Conservation (phyloP, 768 basidiomycete species). For the Macrolepiota albuminosa region DNA sequence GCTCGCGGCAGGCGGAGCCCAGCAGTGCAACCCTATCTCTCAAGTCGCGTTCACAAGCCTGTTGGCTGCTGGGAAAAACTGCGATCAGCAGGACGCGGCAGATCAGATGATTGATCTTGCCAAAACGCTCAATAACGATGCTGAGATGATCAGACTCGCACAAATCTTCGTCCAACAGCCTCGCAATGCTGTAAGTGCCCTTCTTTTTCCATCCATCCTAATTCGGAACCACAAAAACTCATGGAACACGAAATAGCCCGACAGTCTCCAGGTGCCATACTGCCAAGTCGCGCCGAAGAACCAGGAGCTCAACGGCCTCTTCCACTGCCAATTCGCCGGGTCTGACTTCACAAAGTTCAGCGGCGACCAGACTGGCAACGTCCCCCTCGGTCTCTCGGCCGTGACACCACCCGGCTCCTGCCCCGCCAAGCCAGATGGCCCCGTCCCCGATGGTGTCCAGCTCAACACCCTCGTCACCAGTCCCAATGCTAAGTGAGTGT, state of each 20-base stretch:
- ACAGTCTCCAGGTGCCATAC: constrained; percentile 42
- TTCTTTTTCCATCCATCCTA: not conserved
- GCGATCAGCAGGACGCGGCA: constrained; percentile 45
- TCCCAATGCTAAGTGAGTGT: constrained; percentile 22
- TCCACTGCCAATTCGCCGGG: constrained; percentile 47
- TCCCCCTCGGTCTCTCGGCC: constrained; percentile 37
- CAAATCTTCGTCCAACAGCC: constrained; percentile 50
- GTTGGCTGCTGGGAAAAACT: constrained; percentile 39
- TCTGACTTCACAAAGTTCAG: constrained; percentile 38
- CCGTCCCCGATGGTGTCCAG: constrained; percentile 42
- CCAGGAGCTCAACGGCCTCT: constrained; percentile 43
- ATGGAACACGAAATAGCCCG: constrained; percentile 27
- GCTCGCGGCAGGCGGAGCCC: constrained; percentile 39
- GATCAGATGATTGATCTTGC: constrained; percentile 49
- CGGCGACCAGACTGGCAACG: constrained; percentile 37
- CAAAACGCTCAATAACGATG: constrained; percentile 31
- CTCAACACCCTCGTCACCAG: constrained; percentile 31
- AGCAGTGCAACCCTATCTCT: constrained; percentile 42
- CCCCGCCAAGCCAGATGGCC: constrained; percentile 37
- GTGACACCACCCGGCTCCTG: constrained; percentile 44
- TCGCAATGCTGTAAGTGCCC: constrained; percentile 38
- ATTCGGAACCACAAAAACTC: not conserved
- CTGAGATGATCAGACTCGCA: constrained; percentile 40
- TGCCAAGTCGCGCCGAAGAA: constrained; percentile 47
- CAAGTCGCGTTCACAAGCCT: constrained; percentile 40